phyloP scores from a whole-genome alignment of 176 grass and related monocot genomes.

The Avena atlantica region DNA sequence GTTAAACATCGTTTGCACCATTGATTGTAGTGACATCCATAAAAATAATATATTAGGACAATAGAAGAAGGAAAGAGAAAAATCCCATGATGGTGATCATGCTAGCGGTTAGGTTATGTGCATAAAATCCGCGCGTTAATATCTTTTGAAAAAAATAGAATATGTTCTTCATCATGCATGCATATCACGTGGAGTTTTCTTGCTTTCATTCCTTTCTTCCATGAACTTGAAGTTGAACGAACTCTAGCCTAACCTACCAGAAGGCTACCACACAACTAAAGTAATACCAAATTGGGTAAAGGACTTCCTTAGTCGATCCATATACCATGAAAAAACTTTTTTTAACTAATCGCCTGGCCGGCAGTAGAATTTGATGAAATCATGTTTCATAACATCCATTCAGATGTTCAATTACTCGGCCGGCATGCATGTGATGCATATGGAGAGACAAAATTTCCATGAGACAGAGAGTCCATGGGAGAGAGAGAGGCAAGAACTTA shows the following conservation, averaged over 20 bases:
- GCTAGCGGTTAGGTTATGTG: no score
- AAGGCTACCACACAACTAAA: not conserved
- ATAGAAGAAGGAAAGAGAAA: no score
- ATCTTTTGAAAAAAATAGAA: no score
- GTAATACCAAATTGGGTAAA: not conserved
- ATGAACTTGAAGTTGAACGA: not conserved
- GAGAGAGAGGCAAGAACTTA: constrained; percentile 42
- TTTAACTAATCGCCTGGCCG: not conserved
- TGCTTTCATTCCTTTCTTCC: not conserved
- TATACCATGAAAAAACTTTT: no score
- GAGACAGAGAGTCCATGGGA: not conserved
- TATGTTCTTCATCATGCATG: no score
- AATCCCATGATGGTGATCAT: no score
- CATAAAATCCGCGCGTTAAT: no score
- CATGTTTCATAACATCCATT: not conserved
- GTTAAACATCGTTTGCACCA: not conserved
- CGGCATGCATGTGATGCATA: not conserved
- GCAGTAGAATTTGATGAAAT: not conserved
- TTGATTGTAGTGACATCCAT: not conserved
- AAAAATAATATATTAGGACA: not conserved
- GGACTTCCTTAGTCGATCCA: not conserved
- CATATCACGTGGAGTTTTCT: no score
- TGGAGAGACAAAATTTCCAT: not conserved
- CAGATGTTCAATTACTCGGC: not conserved
- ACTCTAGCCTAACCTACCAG: not conserved